Evolutionary conservation across 2,329 filamentous ascomycete genomes (phyloP), one percentile per base, ranked within the genome.

Genomic region (Aplosporella prunicola): DNA sequence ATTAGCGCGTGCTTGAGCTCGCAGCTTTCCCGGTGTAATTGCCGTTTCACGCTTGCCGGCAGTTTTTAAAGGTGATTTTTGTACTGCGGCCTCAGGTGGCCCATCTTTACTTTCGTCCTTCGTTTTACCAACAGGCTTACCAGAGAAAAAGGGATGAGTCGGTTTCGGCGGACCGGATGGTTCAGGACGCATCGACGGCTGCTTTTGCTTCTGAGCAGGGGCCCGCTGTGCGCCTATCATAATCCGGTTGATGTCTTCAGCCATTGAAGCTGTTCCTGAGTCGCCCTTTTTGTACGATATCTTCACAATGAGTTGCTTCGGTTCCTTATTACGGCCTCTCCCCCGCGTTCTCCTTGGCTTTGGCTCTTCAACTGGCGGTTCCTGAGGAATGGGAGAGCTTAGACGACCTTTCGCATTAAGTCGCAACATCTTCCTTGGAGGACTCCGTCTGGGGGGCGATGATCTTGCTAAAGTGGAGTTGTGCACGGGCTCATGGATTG

Each of bases 101-200:
- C 5, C 18, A 9, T 7, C 10, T 8, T 18, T 28, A 5, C 13
- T 9, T 16, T 33, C 17, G 7, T 49, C 46, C 16, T 51, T 43
- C 34, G 49, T 51, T 26, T 47, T 51, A 15, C 35, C 40, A 3
- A 29, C 55, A 5, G 64, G 15, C 47, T 78, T 82, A 5, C 71
- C 74, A 11, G 69, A 52, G 50, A 87, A 87, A 51, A 87, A 83
- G 0, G 82, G 81, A 57, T 87, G 78, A 0, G 74, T 71, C 1
- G 64, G 47, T 48, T 72, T 77, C 5, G 55, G 47, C 28, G 58
- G 48, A 10, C 49, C 48, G 34, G 49, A 36, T 8, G 32, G 26
- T n/a, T n/a, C 17, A 29, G 4, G n/a, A 9, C 15, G 9, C 13
- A 28, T 29, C 10, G 20, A 7, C 10, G 24, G 14, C 9, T 6